Percentiles rank a stretch among this genome's conserved stretches.
Evolutionary conservation across 1,139 yeast genomes (phyloP).

Genomic region (Debaryomyces coudertii): DNA sequence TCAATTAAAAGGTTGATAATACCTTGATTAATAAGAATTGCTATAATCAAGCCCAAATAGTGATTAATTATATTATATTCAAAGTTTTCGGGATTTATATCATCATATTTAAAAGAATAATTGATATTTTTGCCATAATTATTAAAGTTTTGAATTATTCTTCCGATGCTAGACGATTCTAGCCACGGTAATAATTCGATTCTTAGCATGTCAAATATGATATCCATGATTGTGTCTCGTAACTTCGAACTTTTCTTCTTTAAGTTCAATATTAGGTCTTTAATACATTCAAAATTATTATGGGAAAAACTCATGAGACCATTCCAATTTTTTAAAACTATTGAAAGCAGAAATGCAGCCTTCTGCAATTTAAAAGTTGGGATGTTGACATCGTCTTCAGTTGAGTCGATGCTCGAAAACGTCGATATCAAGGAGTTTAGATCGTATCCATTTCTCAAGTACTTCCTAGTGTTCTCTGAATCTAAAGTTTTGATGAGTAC

Average conservation of each 20-base stretch:
- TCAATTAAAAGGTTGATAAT: constrained; percentile 52
- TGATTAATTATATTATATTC: constrained; percentile 49
- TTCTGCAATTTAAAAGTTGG: constrained; percentile 50
- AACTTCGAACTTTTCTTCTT: constrained; percentile 57
- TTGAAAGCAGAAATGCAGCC: constrained; percentile 62
- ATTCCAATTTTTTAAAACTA: constrained; percentile 70
- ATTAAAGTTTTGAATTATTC: constrained; percentile 23
- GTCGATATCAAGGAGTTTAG: constrained; percentile 65
- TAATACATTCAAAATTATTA: constrained; percentile 58
- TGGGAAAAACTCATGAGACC: constrained; percentile 73
- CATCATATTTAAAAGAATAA: constrained; percentile 12
- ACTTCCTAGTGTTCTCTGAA: constrained; percentile 56
- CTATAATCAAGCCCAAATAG: constrained; percentile 61
- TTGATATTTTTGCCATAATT: constrained; percentile 7
- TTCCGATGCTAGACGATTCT: constrained; percentile 37
- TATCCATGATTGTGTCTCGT: constrained; percentile 68
- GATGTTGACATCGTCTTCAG: constrained; percentile 13
- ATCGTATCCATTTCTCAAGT: constrained; percentile 64
- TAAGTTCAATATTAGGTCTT: constrained; percentile 64
- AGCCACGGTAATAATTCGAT: constrained; percentile 68
- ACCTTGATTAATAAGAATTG: constrained; percentile 58
- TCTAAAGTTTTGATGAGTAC: constrained; percentile 66
- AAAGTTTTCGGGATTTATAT: constrained; percentile 15
- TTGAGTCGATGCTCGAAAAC: constrained; percentile 35
- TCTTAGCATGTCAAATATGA: constrained; percentile 68